Percentiles rank a stretch among this genome's conserved stretches.
Evolutionary conservation across 805 yeast species (phyloP).

Genomic region (Saccharomycopsis amapae): DNA sequence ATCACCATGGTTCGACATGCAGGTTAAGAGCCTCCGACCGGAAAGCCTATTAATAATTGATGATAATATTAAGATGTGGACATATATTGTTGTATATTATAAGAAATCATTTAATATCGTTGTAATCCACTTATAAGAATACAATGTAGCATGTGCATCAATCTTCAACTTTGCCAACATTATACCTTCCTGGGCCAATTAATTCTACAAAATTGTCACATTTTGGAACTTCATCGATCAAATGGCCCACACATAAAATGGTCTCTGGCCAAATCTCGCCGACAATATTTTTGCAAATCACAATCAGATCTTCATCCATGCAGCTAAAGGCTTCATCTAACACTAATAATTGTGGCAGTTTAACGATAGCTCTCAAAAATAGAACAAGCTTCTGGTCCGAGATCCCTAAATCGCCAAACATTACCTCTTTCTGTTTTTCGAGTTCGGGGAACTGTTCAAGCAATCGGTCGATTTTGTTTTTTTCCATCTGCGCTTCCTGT

Average conservation of each 20-base stretch:
- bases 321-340: conserved; percentile 92
- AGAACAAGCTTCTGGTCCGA: conserved; percentile 74
- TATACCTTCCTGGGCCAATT: conserved; percentile 31
- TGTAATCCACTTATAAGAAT: too few species aligned
- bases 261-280: conserved; percentile 57
- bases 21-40: too few species aligned
- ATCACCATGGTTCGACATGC: too few species aligned
- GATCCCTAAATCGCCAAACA: conserved; percentile 50
- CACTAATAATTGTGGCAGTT: conserved; percentile 69
- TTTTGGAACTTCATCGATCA: conserved; percentile 64
- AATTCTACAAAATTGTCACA: conserved; percentile 48
- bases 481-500: conserved; percentile 22
- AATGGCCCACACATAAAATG: conserved; percentile 74
- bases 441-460: conserved; percentile 40
- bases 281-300: conserved; percentile 46
- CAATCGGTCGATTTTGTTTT: conserved; percentile 38
- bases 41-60: too few species aligned
- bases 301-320: conserved; percentile 61
- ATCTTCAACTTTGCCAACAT: conserved; percentile 24
- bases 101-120: too few species aligned
- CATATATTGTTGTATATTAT: too few species aligned
- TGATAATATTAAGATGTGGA: too few species aligned
- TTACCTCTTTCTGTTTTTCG: conserved; percentile 26
- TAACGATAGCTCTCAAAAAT: conserved; percentile 70
- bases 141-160: too few species aligned